Conservation (phyloP, 495 filamentous ascomycete species). For the Daldinia childiae region DNA sequence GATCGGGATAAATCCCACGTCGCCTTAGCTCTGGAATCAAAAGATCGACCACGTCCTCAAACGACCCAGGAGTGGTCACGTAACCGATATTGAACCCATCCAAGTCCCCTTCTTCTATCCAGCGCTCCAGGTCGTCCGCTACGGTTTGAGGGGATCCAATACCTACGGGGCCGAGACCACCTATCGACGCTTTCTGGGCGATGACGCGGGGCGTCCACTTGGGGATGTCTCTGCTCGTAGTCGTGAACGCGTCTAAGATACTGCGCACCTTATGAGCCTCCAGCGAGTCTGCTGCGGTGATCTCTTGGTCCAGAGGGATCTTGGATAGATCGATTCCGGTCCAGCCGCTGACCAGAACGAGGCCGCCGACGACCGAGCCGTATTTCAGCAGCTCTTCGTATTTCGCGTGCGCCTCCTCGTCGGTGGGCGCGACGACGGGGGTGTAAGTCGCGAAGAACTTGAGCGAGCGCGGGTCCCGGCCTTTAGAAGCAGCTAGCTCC, state of each 20-base stretch:
- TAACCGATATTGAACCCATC: conserved; percentile 70
- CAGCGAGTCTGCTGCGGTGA: conserved; percentile 60
- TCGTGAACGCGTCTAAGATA: conserved; percentile 61
- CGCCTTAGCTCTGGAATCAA: conserved; percentile 55
- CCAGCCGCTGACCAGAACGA: conserved; percentile 70
- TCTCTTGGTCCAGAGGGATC: conserved; percentile 65
- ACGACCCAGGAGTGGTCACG: conserved; percentile 57
- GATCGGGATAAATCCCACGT: conserved; percentile 50
- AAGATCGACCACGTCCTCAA: conserved; percentile 58
- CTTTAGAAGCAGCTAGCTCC: conserved; percentile 57
- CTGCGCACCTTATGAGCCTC: conserved; percentile 64
- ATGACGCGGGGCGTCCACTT: conserved; percentile 64
- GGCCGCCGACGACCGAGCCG: conserved; percentile 62
- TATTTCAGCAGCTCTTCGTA: conserved; percentile 62
- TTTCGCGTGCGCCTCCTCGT: conserved; percentile 66
- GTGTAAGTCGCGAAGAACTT: conserved; percentile 70
- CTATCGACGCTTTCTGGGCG: conserved; percentile 65
- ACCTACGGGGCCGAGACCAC: conserved; percentile 62
- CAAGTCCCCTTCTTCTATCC: conserved; percentile 68
- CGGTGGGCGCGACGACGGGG: conserved; percentile 64
- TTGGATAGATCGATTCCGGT: conserved; percentile 70
- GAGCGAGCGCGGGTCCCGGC: conserved; percentile 64
- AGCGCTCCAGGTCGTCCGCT: conserved; percentile 68
- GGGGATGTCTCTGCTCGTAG: conserved; percentile 59
- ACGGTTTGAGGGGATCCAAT: conserved; percentile 67